phyloP scores from a whole-genome alignment of 1,284 basidiomycete species.

The Mixia osmundae region DNA sequence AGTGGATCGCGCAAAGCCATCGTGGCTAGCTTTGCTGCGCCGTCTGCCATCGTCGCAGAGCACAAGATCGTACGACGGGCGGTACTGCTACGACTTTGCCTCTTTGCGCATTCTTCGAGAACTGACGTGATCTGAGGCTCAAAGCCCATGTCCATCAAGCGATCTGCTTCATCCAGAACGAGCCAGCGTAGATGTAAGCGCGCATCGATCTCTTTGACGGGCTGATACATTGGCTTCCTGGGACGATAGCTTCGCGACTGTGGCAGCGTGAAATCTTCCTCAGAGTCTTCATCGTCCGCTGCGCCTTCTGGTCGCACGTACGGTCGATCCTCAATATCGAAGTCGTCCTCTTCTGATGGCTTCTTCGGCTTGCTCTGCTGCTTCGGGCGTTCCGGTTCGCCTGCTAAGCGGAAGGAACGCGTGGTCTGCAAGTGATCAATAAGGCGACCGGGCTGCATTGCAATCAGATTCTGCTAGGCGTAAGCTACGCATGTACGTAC shows the following conservation, averaged over 20 bases:
- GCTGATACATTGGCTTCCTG: background rate
- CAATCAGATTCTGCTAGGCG: background rate
- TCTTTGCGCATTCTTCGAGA: conserved; percentile 44
- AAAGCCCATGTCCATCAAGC: conserved; percentile 41
- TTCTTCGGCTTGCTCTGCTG: conserved; percentile 2
- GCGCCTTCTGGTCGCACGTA: background rate
- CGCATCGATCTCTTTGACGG: conserved; percentile 4
- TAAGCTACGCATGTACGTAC: conserved; percentile 1
- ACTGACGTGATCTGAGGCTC: conserved; percentile 40
- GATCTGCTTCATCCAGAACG: conserved; percentile 88
- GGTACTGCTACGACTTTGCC: background rate
- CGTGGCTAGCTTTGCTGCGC: conserved; percentile 79
- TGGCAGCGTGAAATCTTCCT: conserved; percentile 6
- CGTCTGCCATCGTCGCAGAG: conserved; percentile 86
- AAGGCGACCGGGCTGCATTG: conserved; percentile 32
- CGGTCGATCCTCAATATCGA: conserved; percentile 5
- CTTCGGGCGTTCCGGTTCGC: conserved; percentile 10
- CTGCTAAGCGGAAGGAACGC: conserved; percentile 19
- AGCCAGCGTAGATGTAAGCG: conserved; percentile 43
- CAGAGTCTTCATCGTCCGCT: conserved; percentile 4
- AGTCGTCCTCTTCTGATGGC: conserved; percentile 6
- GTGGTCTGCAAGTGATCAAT: conserved; percentile 62
- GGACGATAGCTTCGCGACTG: background rate
- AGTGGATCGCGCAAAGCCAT: conserved; percentile 37
- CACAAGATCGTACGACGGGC: conserved; percentile 55